Evolutionary conservation across 2,329 filamentous ascomycete species (phyloP).

Genomic region (Cucurbitaria berberidis): DNA sequence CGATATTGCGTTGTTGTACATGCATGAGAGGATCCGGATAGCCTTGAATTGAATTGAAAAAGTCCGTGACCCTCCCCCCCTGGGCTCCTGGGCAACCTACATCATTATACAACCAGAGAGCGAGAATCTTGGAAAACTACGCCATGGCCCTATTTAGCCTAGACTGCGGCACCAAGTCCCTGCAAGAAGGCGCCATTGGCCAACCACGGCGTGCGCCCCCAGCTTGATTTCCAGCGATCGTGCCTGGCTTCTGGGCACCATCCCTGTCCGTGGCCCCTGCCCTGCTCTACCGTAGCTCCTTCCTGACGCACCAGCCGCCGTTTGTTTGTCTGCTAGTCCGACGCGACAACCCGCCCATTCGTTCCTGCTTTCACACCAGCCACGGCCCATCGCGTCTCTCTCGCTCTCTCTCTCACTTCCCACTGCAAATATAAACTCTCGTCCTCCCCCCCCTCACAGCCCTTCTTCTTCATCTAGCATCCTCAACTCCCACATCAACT

Average conservation of each 20-base stretch:
- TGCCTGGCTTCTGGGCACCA: constrained; percentile 15
- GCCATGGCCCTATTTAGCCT: constrained; percentile 4
- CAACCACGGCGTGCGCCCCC: constrained; percentile 13
- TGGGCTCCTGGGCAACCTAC: too few species aligned
- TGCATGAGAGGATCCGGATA: too few species aligned
- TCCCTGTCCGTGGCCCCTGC: too few species aligned
- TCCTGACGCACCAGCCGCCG: constrained; percentile 18
- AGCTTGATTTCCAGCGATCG: constrained; percentile 16
- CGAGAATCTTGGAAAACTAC: constrained; percentile 12
- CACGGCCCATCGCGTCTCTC: constrained; percentile 11
- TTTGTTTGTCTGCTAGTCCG: constrained; percentile 3
- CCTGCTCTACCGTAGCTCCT: constrained; percentile 3
- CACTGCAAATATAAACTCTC: constrained; percentile 33
- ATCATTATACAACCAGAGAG: too few species aligned
- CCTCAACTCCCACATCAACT: constrained; percentile 16
- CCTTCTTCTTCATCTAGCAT: constrained; percentile 15
- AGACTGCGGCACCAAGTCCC: too few species aligned
- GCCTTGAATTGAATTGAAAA: too few species aligned
- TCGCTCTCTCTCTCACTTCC: too few species aligned
- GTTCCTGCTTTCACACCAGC: constrained; percentile 22
- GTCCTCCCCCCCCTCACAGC: neutral
- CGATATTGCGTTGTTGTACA: too few species aligned
- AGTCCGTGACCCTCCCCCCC: too few species aligned
- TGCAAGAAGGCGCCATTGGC: constrained; percentile 14
- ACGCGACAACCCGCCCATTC: neutral